Evolutionary conservation across 2,329 filamentous ascomycete species (phyloP).

Genomic region (Emericellopsis atlantica): DNA sequence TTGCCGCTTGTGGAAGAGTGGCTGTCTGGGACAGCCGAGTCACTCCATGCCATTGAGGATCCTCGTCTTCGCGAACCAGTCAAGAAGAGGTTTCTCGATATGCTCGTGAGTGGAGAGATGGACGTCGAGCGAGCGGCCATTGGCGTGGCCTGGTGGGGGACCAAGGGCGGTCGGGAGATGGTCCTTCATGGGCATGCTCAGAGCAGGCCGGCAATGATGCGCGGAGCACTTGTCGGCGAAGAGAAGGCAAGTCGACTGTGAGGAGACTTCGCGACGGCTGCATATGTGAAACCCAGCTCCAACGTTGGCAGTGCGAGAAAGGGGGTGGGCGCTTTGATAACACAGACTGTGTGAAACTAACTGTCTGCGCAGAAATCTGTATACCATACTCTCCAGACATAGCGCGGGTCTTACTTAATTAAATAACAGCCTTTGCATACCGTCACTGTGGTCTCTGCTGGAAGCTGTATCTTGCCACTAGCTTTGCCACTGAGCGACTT

Average conservation of each 20-base stretch:
- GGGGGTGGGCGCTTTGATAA: too few species aligned
- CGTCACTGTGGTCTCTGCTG: too few species aligned
- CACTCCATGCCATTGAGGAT: conserved; percentile 53
- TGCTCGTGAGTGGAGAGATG: conserved; percentile 71
- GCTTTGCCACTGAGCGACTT: too few species aligned
- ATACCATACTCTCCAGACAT: too few species aligned
- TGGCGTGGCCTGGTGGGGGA: conserved; percentile 79
- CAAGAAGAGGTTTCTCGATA: conserved; percentile 65
- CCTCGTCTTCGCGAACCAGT: conserved; percentile 48
- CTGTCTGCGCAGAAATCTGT: too few species aligned
- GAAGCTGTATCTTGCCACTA: too few species aligned
- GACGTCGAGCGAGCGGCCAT: conserved; percentile 72
- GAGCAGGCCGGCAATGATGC: conserved; percentile 31
- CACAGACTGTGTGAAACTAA: too few species aligned
- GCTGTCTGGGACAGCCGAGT: conserved; percentile 58
- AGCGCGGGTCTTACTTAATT: too few species aligned
- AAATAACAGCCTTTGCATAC: too few species aligned
- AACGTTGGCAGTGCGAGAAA: too few species aligned
- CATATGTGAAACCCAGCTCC: background rate
- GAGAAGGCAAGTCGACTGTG: conserved; percentile 21
- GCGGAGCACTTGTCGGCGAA: conserved; percentile 31
- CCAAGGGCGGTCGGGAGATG: conserved; percentile 38
- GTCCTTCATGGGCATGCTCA: conserved; percentile 19
- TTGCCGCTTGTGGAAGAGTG: conserved; percentile 64
- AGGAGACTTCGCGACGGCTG: conserved; percentile 3